Base-by-base conservation (phyloP, 176 grass and related monocot species). In the Leersia perrieri region DNA sequence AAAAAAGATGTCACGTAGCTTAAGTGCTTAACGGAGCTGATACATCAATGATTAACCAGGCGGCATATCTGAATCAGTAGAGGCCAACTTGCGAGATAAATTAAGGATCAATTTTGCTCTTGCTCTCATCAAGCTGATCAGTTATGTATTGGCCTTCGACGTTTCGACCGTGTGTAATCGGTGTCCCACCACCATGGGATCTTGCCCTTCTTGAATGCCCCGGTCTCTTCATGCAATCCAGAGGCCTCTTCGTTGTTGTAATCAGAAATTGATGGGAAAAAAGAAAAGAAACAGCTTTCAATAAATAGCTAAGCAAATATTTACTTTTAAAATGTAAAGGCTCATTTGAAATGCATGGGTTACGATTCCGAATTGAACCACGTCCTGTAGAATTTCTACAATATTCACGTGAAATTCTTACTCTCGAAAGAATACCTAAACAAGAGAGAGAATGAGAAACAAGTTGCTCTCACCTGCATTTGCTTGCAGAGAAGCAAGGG, bases 131-230 rank as follows among this genome's bases (percentile, higher is more conserved):
- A 86, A 47, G 86, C 66, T 38, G 75, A 44, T 74, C 72, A 77
- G 71, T 94, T 90, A 79, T 91, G 89, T 72, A 78, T 94, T 0
- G 88, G 86, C 34, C 75, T 83, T 66, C 86, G 41, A 27, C 76
- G 42, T 26, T 63, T 81, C 1, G 85, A 84, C 22, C 65, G 75
- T 14, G 76, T 70, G 64, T 94, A 94, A 86, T 94, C 88, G 39
- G 61, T 79, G 23, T 84, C 85, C 75, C 55, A 86, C 92, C 83
- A 94, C 85, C 74, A 86, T 63, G 85, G 82, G 57, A 77, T 53
- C 38, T 44, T 87, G 30, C 61, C 79, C 31, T 88, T 84, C 14
- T 11, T 64, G 3, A 51, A 36, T 33, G 65, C 33, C 38, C 22
- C 31, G 1, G 23, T 39, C 58, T 73, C 30, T 55, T 87, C 45